Evolutionary conservation across 208 protist genomes (phyloP), one percentile per base, ranked within the genome.

Genomic region (Leishmania martiniquensis): DNA sequence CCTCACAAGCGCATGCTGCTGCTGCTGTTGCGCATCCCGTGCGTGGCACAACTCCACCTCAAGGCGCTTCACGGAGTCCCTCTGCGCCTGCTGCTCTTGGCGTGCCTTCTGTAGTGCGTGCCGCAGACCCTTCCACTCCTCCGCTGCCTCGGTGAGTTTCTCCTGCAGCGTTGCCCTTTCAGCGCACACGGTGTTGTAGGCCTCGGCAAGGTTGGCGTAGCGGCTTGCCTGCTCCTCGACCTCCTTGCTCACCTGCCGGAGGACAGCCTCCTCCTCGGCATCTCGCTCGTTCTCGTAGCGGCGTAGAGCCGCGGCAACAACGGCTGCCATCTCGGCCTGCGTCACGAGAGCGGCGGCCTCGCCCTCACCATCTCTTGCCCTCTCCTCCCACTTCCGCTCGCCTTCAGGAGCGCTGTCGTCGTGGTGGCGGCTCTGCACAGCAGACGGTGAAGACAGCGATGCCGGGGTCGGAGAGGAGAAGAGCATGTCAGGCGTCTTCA

Each of bases 251-350:
- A 96, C 86, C 60, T 92, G 81, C 74, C 88, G 79, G 29, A 96
- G 85, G 51, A 94, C 85, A 15, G 78, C 81, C 57, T 90, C 87
- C 77, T 96, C 92, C 75, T 94, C 92, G 10, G 85, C 84, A 79
- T 96, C 90, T 15, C 92, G 83, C 73, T 79, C 71, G 66, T 83
- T 80, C 54, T 94, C 89, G 63, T 95, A 95, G 25, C 80, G 79
- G 32, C 79, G 82, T 9, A 95, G 80, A 20, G 87, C 82, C 45
- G 72, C 82, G 15, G 63, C 15, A 29, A 94, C 72, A 32, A 69
- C 77, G 20, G 55, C n/a, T 37, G 77, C 45, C 75, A 95, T 74
- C 49, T 90, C 85, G 5, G 71, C 76, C 25, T 89, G 84, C 0
- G 85, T 87, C 39, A 89, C 88, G 32, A 88, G 72, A n/a, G 59